Percentiles rank a stretch among this genome's conserved stretches.
Evolutionary conservation across 208 protist species (phyloP).

Genomic region (Angomonas ambiguus): DNA sequence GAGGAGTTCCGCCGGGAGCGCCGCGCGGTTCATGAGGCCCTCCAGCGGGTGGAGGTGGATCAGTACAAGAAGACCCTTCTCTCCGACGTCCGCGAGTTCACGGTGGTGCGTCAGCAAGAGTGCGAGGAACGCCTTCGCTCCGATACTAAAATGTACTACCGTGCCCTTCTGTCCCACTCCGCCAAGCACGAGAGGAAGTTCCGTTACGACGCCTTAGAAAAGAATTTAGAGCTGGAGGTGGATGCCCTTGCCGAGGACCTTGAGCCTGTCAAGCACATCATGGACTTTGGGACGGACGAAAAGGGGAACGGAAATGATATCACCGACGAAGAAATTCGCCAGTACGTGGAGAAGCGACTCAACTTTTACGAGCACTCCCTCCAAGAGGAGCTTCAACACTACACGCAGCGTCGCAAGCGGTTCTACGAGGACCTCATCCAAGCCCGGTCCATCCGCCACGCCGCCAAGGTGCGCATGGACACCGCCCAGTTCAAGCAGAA

Average conservation of each 20-base stretch:
- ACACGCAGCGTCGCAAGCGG: conserved; percentile 22
- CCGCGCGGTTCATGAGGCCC: conserved; percentile 36
- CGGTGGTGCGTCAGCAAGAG: conserved; percentile 25
- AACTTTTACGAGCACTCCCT: conserved; percentile 45
- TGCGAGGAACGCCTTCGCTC: conserved; percentile 25
- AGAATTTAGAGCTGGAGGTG: conserved; percentile 26
- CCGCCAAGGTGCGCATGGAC: conserved; percentile 35
- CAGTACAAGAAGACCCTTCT: conserved; percentile 34
- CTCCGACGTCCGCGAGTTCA: conserved; percentile 35
- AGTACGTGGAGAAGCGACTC: conserved; percentile 35
- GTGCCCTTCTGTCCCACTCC: conserved; percentile 28
- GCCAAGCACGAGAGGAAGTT: not conserved
- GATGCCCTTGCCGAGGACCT: conserved; percentile 18
- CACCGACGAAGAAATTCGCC: conserved; percentile 37
- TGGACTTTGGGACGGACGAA: conserved; percentile 25
- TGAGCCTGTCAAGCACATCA: conserved; percentile 21
- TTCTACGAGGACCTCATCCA: conserved; percentile 58
- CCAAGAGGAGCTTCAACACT: conserved; percentile 32
- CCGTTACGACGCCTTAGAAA: conserved; percentile 9
- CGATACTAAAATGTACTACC: conserved; percentile 38
- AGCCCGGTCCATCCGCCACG: conserved; percentile 32
- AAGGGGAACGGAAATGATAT: conserved; percentile 27
- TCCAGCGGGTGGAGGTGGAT: conserved; percentile 31
- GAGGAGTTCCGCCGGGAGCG: conserved; percentile 48
- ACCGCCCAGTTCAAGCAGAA: conserved; percentile 33